Percentiles rank a stretch among this genome's conserved stretches.
Conservation (phyloP, 2,329 filamentous ascomycete genomes). For the Coleophoma cylindrospora region DNA sequence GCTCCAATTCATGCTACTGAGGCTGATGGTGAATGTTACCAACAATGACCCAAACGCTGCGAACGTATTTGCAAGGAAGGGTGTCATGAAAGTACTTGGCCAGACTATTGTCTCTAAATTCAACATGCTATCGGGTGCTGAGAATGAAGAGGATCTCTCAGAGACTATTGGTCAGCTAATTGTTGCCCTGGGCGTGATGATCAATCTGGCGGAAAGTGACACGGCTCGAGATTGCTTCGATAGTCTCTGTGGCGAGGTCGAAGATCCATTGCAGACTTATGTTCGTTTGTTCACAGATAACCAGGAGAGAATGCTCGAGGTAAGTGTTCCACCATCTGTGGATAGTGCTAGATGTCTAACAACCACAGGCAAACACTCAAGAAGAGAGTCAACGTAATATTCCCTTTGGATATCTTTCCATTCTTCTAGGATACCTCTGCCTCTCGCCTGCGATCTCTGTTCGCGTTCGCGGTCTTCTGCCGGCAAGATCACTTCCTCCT, state of each 20-base stretch:
- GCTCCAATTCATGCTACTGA: conserved; percentile 35
- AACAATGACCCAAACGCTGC: conserved; percentile 73
- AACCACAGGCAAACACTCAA: conserved; percentile 57
- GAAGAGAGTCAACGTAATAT: conserved; percentile 78
- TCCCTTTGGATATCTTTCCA: conserved; percentile 78
- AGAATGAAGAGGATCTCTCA: conserved; percentile 43
- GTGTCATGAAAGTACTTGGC: conserved; percentile 44
- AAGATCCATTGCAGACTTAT: conserved; percentile 51
- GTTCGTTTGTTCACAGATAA: conserved; percentile 64
- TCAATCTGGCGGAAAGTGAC: conserved; percentile 79
- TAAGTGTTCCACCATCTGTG: conserved; percentile 34
- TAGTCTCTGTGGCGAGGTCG: conserved; percentile 27
- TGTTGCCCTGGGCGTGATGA: conserved; percentile 74
- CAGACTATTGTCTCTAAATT: conserved; percentile 48
- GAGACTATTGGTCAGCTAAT: conserved; percentile 65
- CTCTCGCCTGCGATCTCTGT: conserved; percentile 43
- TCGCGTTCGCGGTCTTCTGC: conserved; percentile 36
- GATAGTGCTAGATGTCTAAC: neutral
- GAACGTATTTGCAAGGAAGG: conserved; percentile 59
- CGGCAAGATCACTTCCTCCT: conserved; percentile 38
- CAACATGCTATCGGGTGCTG: conserved; percentile 38
- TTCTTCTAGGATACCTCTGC: conserved; percentile 78
- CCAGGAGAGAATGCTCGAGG: conserved; percentile 61
- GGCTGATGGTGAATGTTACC: conserved; percentile 78
- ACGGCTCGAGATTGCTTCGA: conserved; percentile 49